Base-by-base conservation (phyloP, 768 basidiomycete genomes). In the Phlebiopsis flavidoalba region DNA sequence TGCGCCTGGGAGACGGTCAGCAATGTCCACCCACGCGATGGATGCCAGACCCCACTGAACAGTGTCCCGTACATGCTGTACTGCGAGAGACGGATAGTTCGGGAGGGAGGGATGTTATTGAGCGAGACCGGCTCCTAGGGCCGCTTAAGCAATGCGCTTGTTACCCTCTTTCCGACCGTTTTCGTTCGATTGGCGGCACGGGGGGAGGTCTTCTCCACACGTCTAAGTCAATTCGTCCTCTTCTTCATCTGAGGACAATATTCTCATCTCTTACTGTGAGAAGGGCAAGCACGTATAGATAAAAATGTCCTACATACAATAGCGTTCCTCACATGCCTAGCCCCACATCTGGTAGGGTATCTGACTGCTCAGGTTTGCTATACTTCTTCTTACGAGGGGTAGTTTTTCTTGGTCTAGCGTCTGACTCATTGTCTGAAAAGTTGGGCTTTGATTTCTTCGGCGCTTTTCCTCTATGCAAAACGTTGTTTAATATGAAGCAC, bases 91-190 rank as follows among this genome's bases (percentile, higher is more conserved):
- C 67, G 2, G 87, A 74, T 14, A 91, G 71, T 37, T 76, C 77
- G 0, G 90, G 91, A 5, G 90, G 90, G 1, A 91, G 90, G 0
- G n/a, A n/a, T n/a, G 90, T 93, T 43, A 92, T 80, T 3, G 90
- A 93, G 22, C 78, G 74, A 33, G 88, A 91, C 43, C 85, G 84
- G 69, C 83, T 86, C 49, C 85, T 80, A 45, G 2, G 74, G 66
- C 43, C 79, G 73, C 58, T 78, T 74, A 21, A n/a, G 53, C 60
- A 31, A 15, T 56, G 31, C 37, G 52, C 54, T 17, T 55, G 55
- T 8, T 19, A 17, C 36, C 36, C 17, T 36, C 51, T 6, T 19
- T 47, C 17, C 57, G 8, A 8, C 57, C 60, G 21, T 46, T 58
- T n/a, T n/a, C n/a, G n/a, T n/a, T 12, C 36, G 21, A 14, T 66